These are phyloP conservation scores for Aspergillus neoniger DNA, from an alignment of 2,329 filamentous ascomycete genomes.

Conservation along the genomic window DNA sequence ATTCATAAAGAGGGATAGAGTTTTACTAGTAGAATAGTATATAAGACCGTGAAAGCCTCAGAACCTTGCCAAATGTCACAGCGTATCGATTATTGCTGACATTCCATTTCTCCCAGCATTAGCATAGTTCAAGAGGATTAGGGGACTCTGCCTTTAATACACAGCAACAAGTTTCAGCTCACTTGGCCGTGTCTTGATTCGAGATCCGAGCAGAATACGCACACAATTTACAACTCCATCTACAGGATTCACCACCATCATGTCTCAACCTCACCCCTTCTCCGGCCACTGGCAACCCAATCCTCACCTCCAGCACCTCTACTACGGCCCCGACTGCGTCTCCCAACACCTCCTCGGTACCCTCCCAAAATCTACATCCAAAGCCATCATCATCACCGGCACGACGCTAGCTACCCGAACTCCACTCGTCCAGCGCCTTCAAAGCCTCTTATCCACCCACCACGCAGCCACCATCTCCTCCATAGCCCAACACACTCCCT, in stretches of 20 bases:
- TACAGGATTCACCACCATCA: not conserved
- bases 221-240: too few species aligned
- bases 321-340: constrained; percentile 7
- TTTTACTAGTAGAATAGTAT: too few species aligned
- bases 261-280: not conserved
- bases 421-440: not conserved
- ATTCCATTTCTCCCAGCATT: too few species aligned
- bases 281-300: constrained; percentile 4
- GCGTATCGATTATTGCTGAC: too few species aligned
- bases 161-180: too few species aligned
- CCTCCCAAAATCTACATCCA: not conserved
- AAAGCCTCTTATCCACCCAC: not conserved
- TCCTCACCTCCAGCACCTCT: not conserved
- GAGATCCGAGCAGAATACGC: too few species aligned
- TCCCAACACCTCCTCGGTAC: not conserved
- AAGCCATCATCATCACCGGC: constrained; percentile 8
- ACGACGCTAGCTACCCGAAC: not conserved
- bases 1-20: too few species aligned
- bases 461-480: constrained; percentile 5
- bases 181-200: too few species aligned
- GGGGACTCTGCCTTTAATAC: too few species aligned
- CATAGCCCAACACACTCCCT: constrained; percentile 4
- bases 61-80: too few species aligned
- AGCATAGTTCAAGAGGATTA: too few species aligned
- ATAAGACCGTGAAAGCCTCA: too few species aligned